Percentiles rank a stretch among this genome's conserved stretches.
Evolutionary conservation across 208 protist genomes (phyloP).

Genomic region (Trypanosoma cruzi): DNA sequence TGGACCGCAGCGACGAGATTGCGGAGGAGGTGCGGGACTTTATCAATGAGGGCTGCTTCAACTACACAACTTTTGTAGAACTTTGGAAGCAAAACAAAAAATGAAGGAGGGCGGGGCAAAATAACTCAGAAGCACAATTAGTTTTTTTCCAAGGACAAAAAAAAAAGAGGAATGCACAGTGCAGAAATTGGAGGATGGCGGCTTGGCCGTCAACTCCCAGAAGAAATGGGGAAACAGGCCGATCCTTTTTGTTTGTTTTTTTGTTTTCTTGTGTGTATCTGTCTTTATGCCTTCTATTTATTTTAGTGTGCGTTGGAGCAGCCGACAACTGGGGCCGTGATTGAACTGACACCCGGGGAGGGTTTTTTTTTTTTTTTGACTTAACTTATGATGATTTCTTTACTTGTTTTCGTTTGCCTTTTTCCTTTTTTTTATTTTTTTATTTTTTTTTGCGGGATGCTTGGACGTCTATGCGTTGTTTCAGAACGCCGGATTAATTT

Average conservation of each 20-base stretch:
- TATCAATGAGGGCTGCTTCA: constrained; percentile 82
- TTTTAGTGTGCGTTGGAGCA: neutral
- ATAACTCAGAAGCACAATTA: neutral
- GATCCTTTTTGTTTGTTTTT: neutral
- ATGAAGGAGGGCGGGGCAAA: neutral
- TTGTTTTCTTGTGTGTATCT: too few relatives aligned
- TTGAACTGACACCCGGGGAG: neutral
- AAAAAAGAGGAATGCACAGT: too few relatives aligned
- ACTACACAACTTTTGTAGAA: constrained; percentile 72
- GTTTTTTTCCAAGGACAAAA: too few relatives aligned
- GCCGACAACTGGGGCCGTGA: neutral
- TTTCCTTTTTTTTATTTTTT: neutral
- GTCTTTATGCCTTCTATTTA: neutral
- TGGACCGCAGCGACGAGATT: constrained; percentile 66
- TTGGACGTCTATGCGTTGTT: too few relatives aligned
- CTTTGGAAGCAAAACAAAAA: constrained; percentile 40
- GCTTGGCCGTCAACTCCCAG: neutral
- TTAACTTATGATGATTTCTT: neutral
- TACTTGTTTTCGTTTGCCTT: neutral
- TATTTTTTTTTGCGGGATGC: too few relatives aligned
- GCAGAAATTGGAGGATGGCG: neutral
- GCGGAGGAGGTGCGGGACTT: constrained; percentile 83
- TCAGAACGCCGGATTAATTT: too few relatives aligned
- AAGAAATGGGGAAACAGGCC: neutral
- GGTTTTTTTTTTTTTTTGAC: neutral